Percentiles rank a stretch among this genome's conserved stretches.
phyloP scores from a whole-genome alignment of 345 rosid genomes.

The Eutrema heterophyllum region DNA sequence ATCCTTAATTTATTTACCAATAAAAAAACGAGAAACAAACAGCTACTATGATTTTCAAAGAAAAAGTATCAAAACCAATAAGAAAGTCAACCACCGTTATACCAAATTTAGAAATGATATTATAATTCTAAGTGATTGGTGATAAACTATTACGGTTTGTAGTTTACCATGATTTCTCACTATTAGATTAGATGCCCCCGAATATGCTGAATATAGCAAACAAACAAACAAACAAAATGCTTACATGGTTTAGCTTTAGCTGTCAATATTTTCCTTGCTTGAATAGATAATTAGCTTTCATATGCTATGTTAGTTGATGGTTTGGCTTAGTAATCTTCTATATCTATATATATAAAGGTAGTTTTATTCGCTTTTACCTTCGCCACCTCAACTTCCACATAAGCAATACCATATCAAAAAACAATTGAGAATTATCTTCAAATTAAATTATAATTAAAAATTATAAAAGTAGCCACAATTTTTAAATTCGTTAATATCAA shows the following conservation, averaged over 20 bases:
- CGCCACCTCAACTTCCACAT: too few species aligned
- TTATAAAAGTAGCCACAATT: too few species aligned
- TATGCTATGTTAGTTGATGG: too few species aligned
- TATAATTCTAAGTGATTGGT: background rate
- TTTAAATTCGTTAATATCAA: too few species aligned
- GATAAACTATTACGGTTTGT: background rate
- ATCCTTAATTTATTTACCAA: background rate
- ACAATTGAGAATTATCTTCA: too few species aligned
- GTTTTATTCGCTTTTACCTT: too few species aligned
- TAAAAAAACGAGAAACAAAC: background rate
- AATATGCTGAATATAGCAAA: background rate
- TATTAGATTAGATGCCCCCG: slow-evolving; percentile 8
- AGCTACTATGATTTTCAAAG: background rate
- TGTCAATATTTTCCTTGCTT: background rate
- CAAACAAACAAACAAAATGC: background rate
- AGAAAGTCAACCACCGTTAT: slow-evolving; percentile 26
- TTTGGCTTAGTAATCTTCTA: too few species aligned
- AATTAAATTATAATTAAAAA: too few species aligned
- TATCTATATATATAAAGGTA: too few species aligned
- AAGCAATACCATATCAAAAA: too few species aligned
- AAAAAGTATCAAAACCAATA: background rate
- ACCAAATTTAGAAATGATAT: slow-evolving; percentile 19
- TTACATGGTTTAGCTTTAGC: slow-evolving; percentile 11
- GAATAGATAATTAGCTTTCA: background rate
- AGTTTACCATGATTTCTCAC: background rate